Percentiles rank a stretch among this genome's conserved stretches.
These are phyloP conservation scores for Colletotrichum chrysophilum DNA, from an alignment of 2,329 filamentous ascomycete species.

Conservation along the genomic window DNA sequence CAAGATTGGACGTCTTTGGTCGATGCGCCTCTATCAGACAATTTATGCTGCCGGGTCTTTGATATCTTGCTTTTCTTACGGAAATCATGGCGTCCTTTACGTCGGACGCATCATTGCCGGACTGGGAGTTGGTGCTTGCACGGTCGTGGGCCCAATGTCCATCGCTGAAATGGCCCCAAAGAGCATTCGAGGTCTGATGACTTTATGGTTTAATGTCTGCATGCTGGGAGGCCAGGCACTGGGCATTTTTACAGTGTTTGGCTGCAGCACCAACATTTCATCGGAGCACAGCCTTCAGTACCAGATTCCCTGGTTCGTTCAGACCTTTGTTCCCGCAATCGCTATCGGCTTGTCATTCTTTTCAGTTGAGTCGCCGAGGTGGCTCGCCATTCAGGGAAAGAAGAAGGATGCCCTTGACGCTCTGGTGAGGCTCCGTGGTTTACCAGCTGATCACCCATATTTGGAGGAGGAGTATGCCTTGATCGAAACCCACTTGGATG, in stretches of 20 bases:
- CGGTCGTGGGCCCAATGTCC: constrained; percentile 33
- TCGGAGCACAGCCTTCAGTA: constrained; percentile 27
- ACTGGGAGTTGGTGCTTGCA: constrained; percentile 41
- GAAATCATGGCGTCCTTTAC: constrained; percentile 34
- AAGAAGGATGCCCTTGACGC: constrained; percentile 27
- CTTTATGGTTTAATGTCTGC: constrained; percentile 35
- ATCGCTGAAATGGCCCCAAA: constrained; percentile 38
- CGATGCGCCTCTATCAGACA: neutral
- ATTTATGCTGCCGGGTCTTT: constrained; percentile 36
- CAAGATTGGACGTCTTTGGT: constrained; percentile 33
- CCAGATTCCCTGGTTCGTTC: constrained; percentile 27
- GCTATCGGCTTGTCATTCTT: constrained; percentile 30
- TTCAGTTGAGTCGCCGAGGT: constrained; percentile 40
- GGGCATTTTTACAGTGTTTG: constrained; percentile 37
- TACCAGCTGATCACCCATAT: constrained; percentile 29
- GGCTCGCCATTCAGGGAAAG: constrained; percentile 35
- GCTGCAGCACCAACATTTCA: constrained; percentile 32
- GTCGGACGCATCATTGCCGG: constrained; percentile 39
- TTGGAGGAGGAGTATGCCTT: constrained; percentile 29
- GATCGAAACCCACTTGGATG: constrained; percentile 28
- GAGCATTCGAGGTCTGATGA: constrained; percentile 37
- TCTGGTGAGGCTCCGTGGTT: constrained; percentile 27
- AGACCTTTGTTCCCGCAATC: constrained; percentile 2
- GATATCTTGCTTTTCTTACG: constrained; percentile 31
- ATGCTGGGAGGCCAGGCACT: constrained; percentile 25